phyloP scores from a whole-genome alignment of 805 yeast species.

The Teunomyces tritomae region DNA sequence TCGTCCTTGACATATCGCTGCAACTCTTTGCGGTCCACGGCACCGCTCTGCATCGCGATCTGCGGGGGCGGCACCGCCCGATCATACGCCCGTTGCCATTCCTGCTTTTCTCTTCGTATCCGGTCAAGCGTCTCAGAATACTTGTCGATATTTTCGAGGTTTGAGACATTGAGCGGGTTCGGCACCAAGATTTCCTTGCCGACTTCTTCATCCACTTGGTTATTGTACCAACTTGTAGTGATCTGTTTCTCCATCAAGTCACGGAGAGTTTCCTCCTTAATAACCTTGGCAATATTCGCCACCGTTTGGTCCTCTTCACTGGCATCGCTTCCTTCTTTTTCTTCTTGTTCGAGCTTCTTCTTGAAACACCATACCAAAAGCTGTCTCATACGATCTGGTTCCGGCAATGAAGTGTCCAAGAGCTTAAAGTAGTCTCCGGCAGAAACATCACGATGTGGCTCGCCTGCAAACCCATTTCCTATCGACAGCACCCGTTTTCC shows the following conservation, averaged over 20 bases:
- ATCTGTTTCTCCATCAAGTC: slow-evolving; percentile 60
- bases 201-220: slow-evolving; percentile 19
- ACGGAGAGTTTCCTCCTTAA: slow-evolving; percentile 59
- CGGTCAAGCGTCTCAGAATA: slow-evolving; percentile 44
- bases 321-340: slow-evolving; percentile 10
- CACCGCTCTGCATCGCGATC: slow-evolving; percentile 8
- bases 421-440: slow-evolving; percentile 57
- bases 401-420: slow-evolving; percentile 60
- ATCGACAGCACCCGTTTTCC: slow-evolving; percentile 74
- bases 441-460: slow-evolving; percentile 63
- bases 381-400: slow-evolving; percentile 71
- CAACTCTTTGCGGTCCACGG: slow-evolving; percentile 2
- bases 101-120: slow-evolving; percentile 44
- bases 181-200: slow-evolving; percentile 43
- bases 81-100: slow-evolving; percentile 42
- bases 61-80: slow-evolving; percentile 4
- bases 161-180: slow-evolving; percentile 58
- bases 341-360: slow-evolving; percentile 40
- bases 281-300: slow-evolving; percentile 55
- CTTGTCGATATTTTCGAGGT: slow-evolving; percentile 45
- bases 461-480: slow-evolving; percentile 68
- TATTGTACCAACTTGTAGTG: slow-evolving; percentile 67
- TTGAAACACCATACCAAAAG: slow-evolving; percentile 66
- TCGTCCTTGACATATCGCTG: slow-evolving; percentile 3
- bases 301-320: slow-evolving; percentile 40